Conservation (phyloP, 805 yeast species). For the Wickerhamiella azymoides region DNA sequence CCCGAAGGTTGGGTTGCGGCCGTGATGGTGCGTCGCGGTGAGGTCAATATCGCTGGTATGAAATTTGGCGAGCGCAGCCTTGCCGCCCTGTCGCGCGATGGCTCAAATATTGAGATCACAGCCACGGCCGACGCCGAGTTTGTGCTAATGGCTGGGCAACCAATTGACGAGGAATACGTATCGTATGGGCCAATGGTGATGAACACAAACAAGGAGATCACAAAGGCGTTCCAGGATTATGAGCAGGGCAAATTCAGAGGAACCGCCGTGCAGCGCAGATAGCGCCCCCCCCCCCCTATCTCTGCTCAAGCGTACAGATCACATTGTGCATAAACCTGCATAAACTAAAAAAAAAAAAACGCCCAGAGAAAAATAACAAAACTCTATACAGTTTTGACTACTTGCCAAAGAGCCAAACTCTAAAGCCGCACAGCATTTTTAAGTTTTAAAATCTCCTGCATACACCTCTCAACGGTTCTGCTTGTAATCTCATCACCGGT, state of each 20-base stretch:
- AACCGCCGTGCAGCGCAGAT: neutral
- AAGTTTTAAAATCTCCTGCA: too few relatives aligned
- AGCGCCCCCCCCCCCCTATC: too few relatives aligned
- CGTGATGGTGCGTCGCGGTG: constrained; percentile 52
- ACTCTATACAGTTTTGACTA: too few relatives aligned
- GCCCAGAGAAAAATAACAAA: too few relatives aligned
- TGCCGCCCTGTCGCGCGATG: constrained; percentile 36
- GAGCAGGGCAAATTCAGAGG: constrained; percentile 29
- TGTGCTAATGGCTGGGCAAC: constrained; percentile 59
- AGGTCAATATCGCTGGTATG: constrained; percentile 30
- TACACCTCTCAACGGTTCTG: too few relatives aligned
- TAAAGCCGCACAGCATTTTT: too few relatives aligned
- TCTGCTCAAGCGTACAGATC: too few relatives aligned
- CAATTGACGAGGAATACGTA: constrained; percentile 57
- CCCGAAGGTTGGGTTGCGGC: constrained; percentile 41
- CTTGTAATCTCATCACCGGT: too few relatives aligned
- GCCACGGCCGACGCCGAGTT: constrained; percentile 36
- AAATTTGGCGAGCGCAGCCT: constrained; percentile 23
- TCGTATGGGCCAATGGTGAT: constrained; percentile 92
- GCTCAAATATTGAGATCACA: constrained; percentile 17
- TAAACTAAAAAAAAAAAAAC: too few relatives aligned
- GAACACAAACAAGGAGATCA: constrained; percentile 48
- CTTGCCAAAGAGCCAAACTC: too few relatives aligned
- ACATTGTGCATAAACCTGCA: too few relatives aligned
- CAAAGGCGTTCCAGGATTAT: constrained; percentile 58